Percentiles rank a stretch among this genome's conserved stretches.
Evolutionary conservation across 1,139 yeast species (phyloP).

Genomic region (Pichia sp.): DNA sequence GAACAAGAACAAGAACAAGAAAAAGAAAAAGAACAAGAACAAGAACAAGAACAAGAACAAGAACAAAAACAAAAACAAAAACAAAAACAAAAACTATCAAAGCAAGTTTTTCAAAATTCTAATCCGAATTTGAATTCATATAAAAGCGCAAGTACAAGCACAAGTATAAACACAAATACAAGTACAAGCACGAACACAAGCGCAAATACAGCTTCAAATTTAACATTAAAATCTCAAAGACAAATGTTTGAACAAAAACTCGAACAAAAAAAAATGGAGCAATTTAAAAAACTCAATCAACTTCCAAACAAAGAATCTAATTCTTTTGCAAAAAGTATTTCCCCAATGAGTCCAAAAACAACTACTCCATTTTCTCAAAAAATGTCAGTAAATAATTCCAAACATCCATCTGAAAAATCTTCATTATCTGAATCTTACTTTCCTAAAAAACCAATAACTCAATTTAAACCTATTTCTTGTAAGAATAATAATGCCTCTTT

Average conservation of each 20-base stretch:
- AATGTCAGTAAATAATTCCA: background rate
- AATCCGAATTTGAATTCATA: too few relatives aligned
- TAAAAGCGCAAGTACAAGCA: too few relatives aligned
- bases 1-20: background rate
- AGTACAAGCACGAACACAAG: background rate
- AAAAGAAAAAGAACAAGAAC: background rate
- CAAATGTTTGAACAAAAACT: constrained; percentile 8
- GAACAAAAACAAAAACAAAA: background rate
- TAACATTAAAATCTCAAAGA: background rate
- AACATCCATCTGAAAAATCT: background rate
- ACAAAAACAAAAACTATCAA: background rate
- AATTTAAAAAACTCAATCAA: constrained; percentile 6
- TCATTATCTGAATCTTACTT: background rate
- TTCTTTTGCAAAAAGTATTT: constrained; percentile 10
- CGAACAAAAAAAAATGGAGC: constrained; percentile 15
- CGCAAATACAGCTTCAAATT: background rate
- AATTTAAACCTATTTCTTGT: too few relatives aligned
- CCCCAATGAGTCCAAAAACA: constrained; percentile 17
- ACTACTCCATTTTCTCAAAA: constrained; percentile 4
- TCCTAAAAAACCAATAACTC: background rate
- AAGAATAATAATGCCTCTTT: background rate
- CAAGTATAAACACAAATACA: too few relatives aligned
- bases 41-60: background rate
- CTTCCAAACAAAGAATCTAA: background rate
- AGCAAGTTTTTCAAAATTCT: background rate